Percentiles rank a stretch among this genome's conserved stretches.
phyloP scores from a whole-genome alignment of 257 asterid species.

The Rhazya stricta region DNA sequence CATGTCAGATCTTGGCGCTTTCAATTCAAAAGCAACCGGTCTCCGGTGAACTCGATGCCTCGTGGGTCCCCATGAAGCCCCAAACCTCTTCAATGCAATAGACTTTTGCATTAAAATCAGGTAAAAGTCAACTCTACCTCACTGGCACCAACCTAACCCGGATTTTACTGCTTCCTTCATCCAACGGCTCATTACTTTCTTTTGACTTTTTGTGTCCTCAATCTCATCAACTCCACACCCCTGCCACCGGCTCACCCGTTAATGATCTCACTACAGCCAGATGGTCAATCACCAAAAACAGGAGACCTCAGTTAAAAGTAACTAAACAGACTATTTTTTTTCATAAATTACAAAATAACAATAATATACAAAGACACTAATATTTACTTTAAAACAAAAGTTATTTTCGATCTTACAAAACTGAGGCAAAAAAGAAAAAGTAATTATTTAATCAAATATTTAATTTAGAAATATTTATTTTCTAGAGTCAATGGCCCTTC shows the following conservation, averaged over 20 bases:
- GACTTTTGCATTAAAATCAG: slow-evolving; percentile 30
- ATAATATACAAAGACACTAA: no score
- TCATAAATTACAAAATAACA: no score
- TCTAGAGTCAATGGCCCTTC: slow-evolving; percentile 43
- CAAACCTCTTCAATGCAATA: slow-evolving; percentile 8
- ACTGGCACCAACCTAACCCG: slow-evolving; percentile 40
- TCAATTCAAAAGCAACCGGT: slow-evolving; percentile 22
- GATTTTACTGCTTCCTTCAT: slow-evolving; percentile 17
- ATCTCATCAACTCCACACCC: slow-evolving; percentile 14
- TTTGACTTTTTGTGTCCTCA: slow-evolving; percentile 51
- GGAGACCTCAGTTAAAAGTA: no score
- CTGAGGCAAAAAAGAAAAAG: not conserved
- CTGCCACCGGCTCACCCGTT: slow-evolving; percentile 30
- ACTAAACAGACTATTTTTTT: no score
- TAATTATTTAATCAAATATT: no score
- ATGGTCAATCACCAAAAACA: no score
- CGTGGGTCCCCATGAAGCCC: slow-evolving; percentile 23
- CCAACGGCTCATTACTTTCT: slow-evolving; percentile 64
- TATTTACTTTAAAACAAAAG: no score
- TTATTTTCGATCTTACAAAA: slow-evolving; percentile 5
- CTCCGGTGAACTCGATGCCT: slow-evolving; percentile 23
- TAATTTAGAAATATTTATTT: no score
- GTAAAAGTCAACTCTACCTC: slow-evolving; percentile 39
- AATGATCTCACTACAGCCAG: slow-evolving; percentile 21
- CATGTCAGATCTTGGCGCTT: slow-evolving; percentile 21